Evolutionary conservation across 139 green algal genomes (phyloP).

Genomic region (Parachlorella kessleri): DNA sequence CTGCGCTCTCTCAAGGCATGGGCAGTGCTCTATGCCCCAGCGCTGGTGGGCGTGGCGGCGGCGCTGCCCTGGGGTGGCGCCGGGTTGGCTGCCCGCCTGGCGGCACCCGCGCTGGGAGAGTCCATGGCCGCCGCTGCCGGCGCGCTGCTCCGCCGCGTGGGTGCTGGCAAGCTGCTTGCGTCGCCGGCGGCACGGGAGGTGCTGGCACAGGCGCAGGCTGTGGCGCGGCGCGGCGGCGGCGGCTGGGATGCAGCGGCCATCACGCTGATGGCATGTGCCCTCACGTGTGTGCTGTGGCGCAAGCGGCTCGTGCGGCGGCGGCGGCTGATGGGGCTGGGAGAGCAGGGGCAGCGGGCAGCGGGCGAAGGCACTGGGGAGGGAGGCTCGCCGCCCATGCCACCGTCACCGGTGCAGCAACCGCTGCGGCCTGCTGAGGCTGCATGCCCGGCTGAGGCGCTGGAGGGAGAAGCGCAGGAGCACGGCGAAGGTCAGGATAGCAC

Average conservation of each 20-base stretch:
- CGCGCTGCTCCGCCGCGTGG: not conserved
- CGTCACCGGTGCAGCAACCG: too few species aligned
- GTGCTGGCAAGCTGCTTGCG: not conserved
- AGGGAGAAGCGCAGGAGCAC: not conserved
- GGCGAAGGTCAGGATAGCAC: not conserved
- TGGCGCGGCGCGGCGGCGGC: not conserved
- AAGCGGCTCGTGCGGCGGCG: conserved; percentile 6
- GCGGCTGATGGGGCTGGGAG: too few species aligned
- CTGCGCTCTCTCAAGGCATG: not conserved
- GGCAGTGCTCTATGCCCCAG: not conserved
- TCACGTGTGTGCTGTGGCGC: conserved; percentile 29
- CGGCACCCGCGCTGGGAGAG: too few species aligned
- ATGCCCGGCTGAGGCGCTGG: too few species aligned
- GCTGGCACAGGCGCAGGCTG: not conserved
- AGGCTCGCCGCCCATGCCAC: too few species aligned
- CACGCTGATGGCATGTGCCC: not conserved
- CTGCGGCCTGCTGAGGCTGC: too few species aligned
- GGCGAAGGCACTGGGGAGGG: too few species aligned
- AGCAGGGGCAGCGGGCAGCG: too few species aligned
- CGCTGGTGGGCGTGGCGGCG: not conserved
- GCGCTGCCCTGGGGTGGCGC: too few species aligned
- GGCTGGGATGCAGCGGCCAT: conserved; percentile 12
- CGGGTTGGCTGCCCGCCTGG: too few species aligned
- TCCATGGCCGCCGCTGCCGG: not conserved
- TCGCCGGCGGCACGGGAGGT: not conserved